A percentile compares a stretch with the other conserved stretches of the same genome.
Conservation (phyloP, 768 basidiomycete species). For the Obba rivulosa region DNA sequence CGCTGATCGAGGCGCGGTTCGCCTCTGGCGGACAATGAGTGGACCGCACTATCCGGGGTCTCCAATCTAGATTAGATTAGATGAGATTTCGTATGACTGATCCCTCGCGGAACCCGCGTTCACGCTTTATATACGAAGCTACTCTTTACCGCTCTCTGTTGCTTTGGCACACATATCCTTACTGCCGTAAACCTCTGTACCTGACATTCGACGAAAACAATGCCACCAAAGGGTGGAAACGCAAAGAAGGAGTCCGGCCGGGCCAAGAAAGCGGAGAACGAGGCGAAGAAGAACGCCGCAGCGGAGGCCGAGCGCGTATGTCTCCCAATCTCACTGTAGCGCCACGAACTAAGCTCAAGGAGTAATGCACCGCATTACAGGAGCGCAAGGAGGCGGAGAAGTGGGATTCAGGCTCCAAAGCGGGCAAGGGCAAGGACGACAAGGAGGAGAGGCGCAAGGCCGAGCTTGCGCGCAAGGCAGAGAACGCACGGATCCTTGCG, state of each 20-base stretch:
- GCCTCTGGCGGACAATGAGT: not conserved
- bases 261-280: slow-evolving; percentile 90
- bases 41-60: not conserved
- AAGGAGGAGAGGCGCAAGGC: slow-evolving; percentile 78
- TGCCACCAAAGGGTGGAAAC: slow-evolving; percentile 88
- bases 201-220: slow-evolving; percentile 22
- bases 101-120: not conserved
- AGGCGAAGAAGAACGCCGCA: slow-evolving; percentile 68
- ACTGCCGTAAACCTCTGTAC: not conserved
- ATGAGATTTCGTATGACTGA: not conserved
- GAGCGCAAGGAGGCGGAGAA: slow-evolving; percentile 64
- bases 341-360: not conserved
- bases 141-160: not conserved
- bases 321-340: not conserved
- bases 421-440: slow-evolving; percentile 62
- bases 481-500: slow-evolving; percentile 79
- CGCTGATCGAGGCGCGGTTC: not conserved
- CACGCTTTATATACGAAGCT: not conserved
- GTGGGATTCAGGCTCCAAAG: slow-evolving; percentile 67
- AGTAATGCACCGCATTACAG: slow-evolving; percentile 30
- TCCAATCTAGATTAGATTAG: slow-evolving; percentile 5
- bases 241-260: slow-evolving; percentile 89
- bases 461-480: slow-evolving; percentile 81
- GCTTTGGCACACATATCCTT: not conserved
- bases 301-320: slow-evolving; percentile 56